These are phyloP conservation scores for Pestalotiopsis sp. DNA, from an alignment of 2,329 filamentous ascomycete species.

Conservation along the genomic window DNA sequence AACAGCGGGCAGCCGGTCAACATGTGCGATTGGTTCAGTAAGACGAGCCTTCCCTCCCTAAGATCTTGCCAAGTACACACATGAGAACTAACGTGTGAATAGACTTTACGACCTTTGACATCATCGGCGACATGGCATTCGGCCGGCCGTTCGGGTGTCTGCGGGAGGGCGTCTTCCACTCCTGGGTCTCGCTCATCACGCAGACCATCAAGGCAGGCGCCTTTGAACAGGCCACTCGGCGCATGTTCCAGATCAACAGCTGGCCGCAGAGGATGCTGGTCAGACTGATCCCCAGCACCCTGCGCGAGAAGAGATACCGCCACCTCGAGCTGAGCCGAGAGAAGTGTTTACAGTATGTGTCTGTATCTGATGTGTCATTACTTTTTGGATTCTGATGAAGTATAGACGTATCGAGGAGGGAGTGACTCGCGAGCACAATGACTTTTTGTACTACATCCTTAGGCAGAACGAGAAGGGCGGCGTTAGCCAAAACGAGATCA, in stretches of 20 bases:
- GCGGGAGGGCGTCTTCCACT: slow-evolving; percentile 32
- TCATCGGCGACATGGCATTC: slow-evolving; percentile 50
- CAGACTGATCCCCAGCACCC: slow-evolving; percentile 17
- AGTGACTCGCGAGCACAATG: slow-evolving; percentile 22
- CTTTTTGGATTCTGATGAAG: not conserved
- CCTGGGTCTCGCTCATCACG: slow-evolving; percentile 36
- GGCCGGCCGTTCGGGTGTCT: slow-evolving; percentile 43
- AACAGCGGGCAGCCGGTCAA: slow-evolving; percentile 22
- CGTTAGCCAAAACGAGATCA: slow-evolving; percentile 35
- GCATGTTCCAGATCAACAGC: slow-evolving; percentile 26
- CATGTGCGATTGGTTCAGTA: slow-evolving; percentile 42
- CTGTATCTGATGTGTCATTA: slow-evolving; percentile 10
- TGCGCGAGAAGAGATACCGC: slow-evolving; percentile 20
- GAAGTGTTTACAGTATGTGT: slow-evolving; percentile 20
- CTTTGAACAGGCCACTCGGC: slow-evolving; percentile 26
- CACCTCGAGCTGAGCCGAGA: slow-evolving; percentile 25
- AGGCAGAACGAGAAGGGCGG: slow-evolving; percentile 34
- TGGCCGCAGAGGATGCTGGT: slow-evolving; percentile 22
- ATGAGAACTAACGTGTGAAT: slow-evolving; percentile 33
- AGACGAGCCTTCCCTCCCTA: slow-evolving; percentile 24
- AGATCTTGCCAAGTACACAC: not conserved
- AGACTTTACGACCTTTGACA: slow-evolving; percentile 38
- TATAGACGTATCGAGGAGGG: slow-evolving; percentile 29
- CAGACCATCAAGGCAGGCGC: slow-evolving; percentile 26
- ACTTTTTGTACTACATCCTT: slow-evolving; percentile 27